Base-by-base conservation (phyloP, 805 yeast species). In the Saccharomycopsis vini region DNA sequence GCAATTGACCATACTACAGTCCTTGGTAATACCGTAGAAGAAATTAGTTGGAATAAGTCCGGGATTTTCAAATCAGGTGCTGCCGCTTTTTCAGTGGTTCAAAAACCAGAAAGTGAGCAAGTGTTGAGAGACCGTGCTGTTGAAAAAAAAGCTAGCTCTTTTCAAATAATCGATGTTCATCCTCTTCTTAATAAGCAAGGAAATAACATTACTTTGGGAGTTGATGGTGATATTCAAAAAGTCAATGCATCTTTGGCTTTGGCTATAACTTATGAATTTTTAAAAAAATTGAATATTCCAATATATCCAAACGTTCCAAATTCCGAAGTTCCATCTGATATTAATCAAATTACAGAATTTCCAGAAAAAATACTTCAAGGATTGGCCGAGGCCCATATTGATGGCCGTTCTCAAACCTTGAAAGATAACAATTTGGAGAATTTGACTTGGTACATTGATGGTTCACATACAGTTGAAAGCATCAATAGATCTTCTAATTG, bases 31-130 rank as follows among this genome's bases (percentile, higher is more conserved):
- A 89, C 97, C 0, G 71, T 92, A 32, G 86, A 77, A 50, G 82
- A 86, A 46, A 92, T 92, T 53, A 90, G 97, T 2, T 87, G 96
- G 95, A 90, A 92, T 63, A 92, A 92, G 62, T 81, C 89, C 18
- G 99, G 98, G 0, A 94, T 92, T 37, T 86, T 81, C 66, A 92
- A 92, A 56, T 48, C 59, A 2, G 75, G 71, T 3, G 66, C 76
- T 1, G 75, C 78, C 3, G 95, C 95, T 1, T 73, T 78, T 49
- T 70, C 82, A 2, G 85, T 83, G 1, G 63, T 68, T 12, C 74
- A 73, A 43, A 82, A 76, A 55, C 71, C 76, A 1, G 68, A 66
- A 10, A 81, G 81, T 0, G 61, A 80, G 44, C 64, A 69, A 21
- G 73, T 79, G 1, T 65, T 92, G 31, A 54, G 67, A 46, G 68